A percentile compares a stretch with the other conserved stretches of the same genome.
These are phyloP conservation scores for Metarhizium brunneum DNA, from an alignment of 2,329 filamentous ascomycete genomes.

Conservation along the genomic window DNA sequence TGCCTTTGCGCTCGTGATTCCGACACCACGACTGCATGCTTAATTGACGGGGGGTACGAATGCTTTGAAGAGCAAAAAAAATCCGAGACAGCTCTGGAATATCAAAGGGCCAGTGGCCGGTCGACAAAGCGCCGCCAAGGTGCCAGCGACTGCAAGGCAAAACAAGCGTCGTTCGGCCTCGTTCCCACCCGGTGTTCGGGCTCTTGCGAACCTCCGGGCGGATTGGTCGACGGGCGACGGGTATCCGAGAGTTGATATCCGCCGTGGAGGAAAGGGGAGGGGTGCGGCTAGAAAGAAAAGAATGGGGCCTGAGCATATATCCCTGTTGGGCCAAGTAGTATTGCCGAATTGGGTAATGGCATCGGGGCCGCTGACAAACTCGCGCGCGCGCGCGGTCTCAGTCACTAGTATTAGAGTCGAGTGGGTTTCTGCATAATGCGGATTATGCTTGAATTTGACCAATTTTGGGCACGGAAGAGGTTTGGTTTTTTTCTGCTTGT, in stretches of 20 bases:
- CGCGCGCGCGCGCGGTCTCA: neutral
- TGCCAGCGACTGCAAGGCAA: too few relatives aligned
- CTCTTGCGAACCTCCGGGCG: slow-evolving; percentile 16
- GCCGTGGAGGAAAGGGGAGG: neutral
- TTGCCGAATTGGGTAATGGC: slow-evolving; percentile 1
- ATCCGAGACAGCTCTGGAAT: neutral
- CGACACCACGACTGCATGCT: too few relatives aligned
- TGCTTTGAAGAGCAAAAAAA: neutral
- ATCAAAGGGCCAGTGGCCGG: too few relatives aligned
- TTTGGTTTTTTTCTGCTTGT: too few relatives aligned
- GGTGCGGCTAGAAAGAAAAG: neutral
- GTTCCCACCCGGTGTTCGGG: slow-evolving; percentile 17
- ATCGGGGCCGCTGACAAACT: neutral
- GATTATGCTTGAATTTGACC: too few relatives aligned
- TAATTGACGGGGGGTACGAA: too few relatives aligned
- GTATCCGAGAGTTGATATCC: neutral
- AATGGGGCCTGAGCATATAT: neutral
- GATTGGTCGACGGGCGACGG: neutral
- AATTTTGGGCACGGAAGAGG: too few relatives aligned
- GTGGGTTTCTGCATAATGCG: too few relatives aligned
- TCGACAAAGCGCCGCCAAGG: too few relatives aligned
- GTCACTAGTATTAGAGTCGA: too few relatives aligned
- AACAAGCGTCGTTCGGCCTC: neutral
- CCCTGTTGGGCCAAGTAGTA: neutral
- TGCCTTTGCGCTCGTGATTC: too few relatives aligned